Percentiles rank a stretch among this genome's conserved stretches.
Evolutionary conservation across 2,329 filamentous ascomycete species (phyloP).

Genomic region (Colletotrichum sp.): DNA sequence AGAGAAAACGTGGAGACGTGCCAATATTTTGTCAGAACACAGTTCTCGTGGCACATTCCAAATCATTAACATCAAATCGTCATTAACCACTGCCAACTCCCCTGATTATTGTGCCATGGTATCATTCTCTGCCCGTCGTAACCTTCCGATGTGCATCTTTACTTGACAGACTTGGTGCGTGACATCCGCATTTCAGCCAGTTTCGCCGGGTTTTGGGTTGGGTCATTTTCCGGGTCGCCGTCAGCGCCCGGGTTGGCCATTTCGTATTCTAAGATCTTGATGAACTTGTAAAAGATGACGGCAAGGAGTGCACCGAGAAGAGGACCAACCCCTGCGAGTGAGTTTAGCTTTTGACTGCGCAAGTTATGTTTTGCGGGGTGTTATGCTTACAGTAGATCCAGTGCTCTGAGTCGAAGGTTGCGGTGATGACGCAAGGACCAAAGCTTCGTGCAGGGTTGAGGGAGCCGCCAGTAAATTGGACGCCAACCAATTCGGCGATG

Average conservation of each 20-base stretch:
- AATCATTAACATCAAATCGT: slow-evolving; percentile 1
- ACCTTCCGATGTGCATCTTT: not conserved
- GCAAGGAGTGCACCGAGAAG: slow-evolving; percentile 37
- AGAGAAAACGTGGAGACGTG: not conserved
- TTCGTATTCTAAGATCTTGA: slow-evolving; percentile 46
- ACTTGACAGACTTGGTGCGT: slow-evolving; percentile 9
- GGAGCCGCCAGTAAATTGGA: slow-evolving; percentile 53
- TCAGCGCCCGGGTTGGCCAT: slow-evolving; percentile 54
- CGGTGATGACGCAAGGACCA: slow-evolving; percentile 49
- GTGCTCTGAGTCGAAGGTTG: slow-evolving; percentile 45
- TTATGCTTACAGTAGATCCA: slow-evolving; percentile 50
- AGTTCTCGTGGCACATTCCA: not conserved
- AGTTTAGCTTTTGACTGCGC: not conserved
- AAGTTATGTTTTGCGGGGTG: slow-evolving; percentile 31
- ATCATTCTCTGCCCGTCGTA: not conserved
- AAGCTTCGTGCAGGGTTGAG: slow-evolving; percentile 53
- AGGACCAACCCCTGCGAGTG: slow-evolving; percentile 35
- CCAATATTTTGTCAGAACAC: not conserved
- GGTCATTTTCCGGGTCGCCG: slow-evolving; percentile 47
- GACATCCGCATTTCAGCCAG: slow-evolving; percentile 27
- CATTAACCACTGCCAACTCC: slow-evolving; percentile 5
- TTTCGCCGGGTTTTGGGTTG: slow-evolving; percentile 48
- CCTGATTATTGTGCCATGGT: slow-evolving; percentile 5
- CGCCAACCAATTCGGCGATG: slow-evolving; percentile 48
- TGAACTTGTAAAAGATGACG: slow-evolving; percentile 42